These are phyloP conservation scores for Aphanomyces cochlioides DNA, from an alignment of 352 stramenopile species.

Conservation along the genomic window DNA sequence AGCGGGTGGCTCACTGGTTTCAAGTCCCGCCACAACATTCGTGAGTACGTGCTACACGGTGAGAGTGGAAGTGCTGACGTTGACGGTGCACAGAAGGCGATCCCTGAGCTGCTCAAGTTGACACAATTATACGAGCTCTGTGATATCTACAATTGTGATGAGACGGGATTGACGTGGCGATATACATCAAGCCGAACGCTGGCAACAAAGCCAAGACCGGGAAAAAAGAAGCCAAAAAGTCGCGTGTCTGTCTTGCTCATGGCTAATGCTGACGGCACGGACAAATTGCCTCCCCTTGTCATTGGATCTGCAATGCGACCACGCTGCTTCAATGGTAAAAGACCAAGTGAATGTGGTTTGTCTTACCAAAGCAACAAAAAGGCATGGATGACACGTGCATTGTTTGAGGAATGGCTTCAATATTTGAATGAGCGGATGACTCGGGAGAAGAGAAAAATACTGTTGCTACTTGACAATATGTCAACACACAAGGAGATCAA, in stretches of 20 bases:
- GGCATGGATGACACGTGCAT: conserved; percentile 4
- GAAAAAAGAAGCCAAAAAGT: background rate
- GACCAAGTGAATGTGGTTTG: background rate
- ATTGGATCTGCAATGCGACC: conserved; percentile 7
- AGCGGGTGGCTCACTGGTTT: conserved; percentile 28
- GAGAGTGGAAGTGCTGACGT: conserved; percentile 17
- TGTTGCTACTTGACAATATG: conserved; percentile 16
- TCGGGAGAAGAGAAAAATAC: background rate
- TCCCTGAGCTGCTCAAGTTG: background rate
- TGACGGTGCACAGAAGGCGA: background rate
- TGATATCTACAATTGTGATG: conserved; percentile 33
- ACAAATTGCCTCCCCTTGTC: background rate
- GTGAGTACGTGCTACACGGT: conserved; percentile 8
- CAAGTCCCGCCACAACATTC: conserved; percentile 25
- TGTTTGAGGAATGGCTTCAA: conserved; percentile 2
- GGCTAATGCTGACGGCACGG: background rate
- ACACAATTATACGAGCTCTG: conserved; percentile 23
- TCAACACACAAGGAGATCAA: background rate
- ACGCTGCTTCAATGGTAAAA: background rate
- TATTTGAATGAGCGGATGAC: background rate
- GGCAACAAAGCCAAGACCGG: background rate
- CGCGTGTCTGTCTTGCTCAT: background rate
- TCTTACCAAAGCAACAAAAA: conserved; percentile 7
- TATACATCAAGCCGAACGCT: background rate
- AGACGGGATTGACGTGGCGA: conserved; percentile 26